Conservation (phyloP, 305 asterid species). For the Fraxinus angustifolia region DNA sequence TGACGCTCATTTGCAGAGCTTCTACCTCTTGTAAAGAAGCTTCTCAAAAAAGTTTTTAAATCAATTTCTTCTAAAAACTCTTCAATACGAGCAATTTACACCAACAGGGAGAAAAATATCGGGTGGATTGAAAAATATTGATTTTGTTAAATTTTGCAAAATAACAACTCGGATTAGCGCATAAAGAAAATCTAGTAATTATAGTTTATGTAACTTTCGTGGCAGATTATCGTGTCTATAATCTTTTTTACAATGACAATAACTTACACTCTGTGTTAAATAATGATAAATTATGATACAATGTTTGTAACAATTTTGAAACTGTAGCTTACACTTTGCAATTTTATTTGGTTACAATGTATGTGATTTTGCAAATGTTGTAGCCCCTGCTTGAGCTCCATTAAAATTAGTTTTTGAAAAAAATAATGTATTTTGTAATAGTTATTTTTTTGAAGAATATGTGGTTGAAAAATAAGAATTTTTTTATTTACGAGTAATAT, state of each 20-base stretch:
- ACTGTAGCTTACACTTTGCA: not conserved
- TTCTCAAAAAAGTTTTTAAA: not conserved
- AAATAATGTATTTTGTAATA: too few relatives aligned
- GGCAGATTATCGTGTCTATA: not conserved
- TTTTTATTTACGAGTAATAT: too few relatives aligned
- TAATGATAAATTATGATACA: too few relatives aligned
- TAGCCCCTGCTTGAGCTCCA: too few relatives aligned
- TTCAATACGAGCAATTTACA: not conserved
- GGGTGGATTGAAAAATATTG: not conserved
- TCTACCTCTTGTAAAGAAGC: too few relatives aligned
- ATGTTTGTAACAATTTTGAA: not conserved
- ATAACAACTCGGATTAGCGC: not conserved
- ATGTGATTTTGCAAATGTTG: not conserved
- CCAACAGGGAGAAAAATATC: not conserved
- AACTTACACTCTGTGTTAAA: too few relatives aligned
- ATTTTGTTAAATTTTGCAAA: not conserved
- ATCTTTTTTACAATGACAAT: too few relatives aligned
- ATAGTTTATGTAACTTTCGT: not conserved
- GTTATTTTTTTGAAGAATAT: too few relatives aligned
- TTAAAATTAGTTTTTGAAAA: too few relatives aligned
- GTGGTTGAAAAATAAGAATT: too few relatives aligned
- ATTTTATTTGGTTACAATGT: not conserved
- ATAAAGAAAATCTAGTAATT: too few relatives aligned
- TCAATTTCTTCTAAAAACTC: too few relatives aligned
- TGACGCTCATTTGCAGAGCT: not conserved